These are phyloP conservation scores for Leishmania lainsoni DNA, from an alignment of 208 protist species.

Conservation along the genomic window DNA sequence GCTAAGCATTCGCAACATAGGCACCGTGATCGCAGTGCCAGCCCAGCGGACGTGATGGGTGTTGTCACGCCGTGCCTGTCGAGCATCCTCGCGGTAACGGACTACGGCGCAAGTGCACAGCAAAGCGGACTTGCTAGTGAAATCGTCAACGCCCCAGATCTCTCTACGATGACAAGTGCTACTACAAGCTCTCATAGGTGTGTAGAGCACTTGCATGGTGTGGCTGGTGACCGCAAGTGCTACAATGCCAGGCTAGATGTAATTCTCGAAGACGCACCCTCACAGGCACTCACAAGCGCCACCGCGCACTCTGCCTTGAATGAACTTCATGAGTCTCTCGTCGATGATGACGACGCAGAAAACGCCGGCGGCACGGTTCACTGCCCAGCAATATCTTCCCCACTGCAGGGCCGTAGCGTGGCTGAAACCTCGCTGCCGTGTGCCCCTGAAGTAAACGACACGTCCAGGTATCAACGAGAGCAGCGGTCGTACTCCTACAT, in stretches of 20 bases:
- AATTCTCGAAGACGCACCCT: neutral
- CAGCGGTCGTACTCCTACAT: neutral
- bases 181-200: neutral
- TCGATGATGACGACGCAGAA: neutral
- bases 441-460: neutral
- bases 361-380: neutral
- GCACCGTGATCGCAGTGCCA: neutral
- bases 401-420: neutral
- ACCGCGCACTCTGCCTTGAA: conserved; percentile 2
- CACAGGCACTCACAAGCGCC: neutral
- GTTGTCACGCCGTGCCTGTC: conserved; percentile 7
- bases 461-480: neutral
- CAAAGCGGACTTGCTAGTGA: neutral
- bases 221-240: neutral
- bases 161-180: neutral
- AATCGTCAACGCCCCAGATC: neutral
- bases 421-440: neutral
- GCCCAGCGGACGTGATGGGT: neutral
- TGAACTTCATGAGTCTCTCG: neutral
- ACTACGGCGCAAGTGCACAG: conserved; percentile 7
- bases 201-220: neutral
- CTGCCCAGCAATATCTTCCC: neutral
- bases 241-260: too few species aligned
- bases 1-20: neutral
- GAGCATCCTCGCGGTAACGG: conserved; percentile 4